These are phyloP conservation scores for Eucalyptus marginata DNA, from an alignment of 345 rosid genomes.

Conservation along the genomic window DNA sequence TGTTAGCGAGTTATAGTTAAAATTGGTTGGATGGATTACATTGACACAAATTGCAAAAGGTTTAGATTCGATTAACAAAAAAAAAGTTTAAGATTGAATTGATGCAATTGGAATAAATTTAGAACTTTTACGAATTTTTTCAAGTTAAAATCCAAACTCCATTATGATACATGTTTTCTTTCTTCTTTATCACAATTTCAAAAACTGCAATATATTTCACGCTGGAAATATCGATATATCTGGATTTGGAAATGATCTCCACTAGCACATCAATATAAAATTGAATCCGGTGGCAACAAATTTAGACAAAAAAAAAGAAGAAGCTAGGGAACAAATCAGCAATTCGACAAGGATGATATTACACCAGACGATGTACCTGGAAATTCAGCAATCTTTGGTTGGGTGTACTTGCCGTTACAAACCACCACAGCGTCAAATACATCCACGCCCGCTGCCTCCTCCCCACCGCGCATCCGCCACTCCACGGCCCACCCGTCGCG, in stretches of 20 bases:
- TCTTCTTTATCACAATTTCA: background rate
- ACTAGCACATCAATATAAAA: background rate
- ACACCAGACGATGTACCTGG: background rate
- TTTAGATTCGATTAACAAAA: too few relatives aligned
- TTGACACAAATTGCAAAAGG: too few relatives aligned
- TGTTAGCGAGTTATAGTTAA: too few relatives aligned
- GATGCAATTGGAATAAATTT: too few relatives aligned
- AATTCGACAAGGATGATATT: background rate
- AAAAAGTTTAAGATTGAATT: too few relatives aligned
- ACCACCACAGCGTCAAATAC: background rate
- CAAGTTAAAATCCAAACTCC: background rate
- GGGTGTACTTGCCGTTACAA: background rate
- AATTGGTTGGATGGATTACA: fast-evolving
- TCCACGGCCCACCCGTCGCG: background rate
- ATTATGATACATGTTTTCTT: background rate
- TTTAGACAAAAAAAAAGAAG: background rate
- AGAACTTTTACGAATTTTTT: too few relatives aligned
- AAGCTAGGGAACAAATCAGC: background rate
- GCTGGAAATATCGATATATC: background rate
- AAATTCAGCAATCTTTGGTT: background rate
- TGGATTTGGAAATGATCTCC: background rate
- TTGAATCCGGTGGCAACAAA: background rate
- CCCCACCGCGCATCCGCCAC: background rate
- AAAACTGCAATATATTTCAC: background rate
- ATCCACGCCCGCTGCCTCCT: background rate